Evolutionary conservation across 2,329 filamentous ascomycete genomes (phyloP), one percentile per base, ranked within the genome.

Genomic region (Trichophyton schoenleinii): DNA sequence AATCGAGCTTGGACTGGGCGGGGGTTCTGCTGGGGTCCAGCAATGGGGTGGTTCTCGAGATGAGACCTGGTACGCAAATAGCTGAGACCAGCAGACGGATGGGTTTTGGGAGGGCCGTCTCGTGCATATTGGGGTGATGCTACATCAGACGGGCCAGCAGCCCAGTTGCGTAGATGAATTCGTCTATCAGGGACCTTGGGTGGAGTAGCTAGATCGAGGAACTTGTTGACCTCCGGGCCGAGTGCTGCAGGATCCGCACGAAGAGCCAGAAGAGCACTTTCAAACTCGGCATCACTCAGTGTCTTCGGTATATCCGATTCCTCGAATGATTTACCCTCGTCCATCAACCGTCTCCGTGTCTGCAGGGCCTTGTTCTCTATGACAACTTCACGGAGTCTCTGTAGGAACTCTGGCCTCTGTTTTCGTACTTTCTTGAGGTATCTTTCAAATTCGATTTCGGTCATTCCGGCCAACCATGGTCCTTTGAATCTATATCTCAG

Each of bases 41-140:
- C 80, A 34, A 80, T 69, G 1, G 83, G 81, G 68, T 86, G 83
- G 67, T 86, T 87, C 66, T 78, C 74, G 52, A 83, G 72, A 67
- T 80, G 75, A 22, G 80, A 75, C 60, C 78, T 76, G 11, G 80
- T 81, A 57, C 82, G 79, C 2, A 81, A 73, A 69, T 87, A 87
- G 13, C 81, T 80, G 3, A 87, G 74, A 64, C 85, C 85, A 3
- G 82, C 84, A 3, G 82, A 84, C 2, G 85, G 84, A 70, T 87
- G 85, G 6, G 85, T 87, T 62, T 79, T 80, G 1, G 83, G 81
- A 20, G 81, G 81, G 2, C 80, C 80, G 31, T 70, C 70, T 36
- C 70, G 67, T 38, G 73, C 73, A 66, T 80, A 81, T 61, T 75
- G 74, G 8, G 72, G 63, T 6, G 77, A 71, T 28, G 69, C 70